Evolutionary conservation across 768 basidiomycete genomes (phyloP), one percentile per base, ranked within the genome.

Genomic region (Amanita inopinata): DNA sequence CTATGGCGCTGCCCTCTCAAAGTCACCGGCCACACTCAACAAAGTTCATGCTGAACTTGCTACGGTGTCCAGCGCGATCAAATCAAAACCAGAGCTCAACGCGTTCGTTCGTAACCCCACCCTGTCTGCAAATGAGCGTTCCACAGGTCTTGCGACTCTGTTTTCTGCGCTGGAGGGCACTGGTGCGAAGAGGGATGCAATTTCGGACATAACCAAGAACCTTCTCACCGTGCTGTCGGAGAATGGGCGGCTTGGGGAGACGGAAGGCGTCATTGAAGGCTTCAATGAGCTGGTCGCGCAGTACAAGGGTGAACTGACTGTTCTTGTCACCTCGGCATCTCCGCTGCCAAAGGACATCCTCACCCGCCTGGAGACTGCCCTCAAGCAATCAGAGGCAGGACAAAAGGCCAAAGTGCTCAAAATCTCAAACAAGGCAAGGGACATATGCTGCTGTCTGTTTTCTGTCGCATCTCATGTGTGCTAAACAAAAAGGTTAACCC

Each of bases 401-500:
- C 80, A 86, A 64, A 70, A 81, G 52, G 87, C 90, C 25, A 98
- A 97, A 70, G 70, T 77, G 11, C 59, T 99, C 52, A 93, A 92
- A 65, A 63, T 99, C 44, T 71, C 77, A 49, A 96, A 98, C 77
- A 93, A 93, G 78, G 91, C 84, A 50, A 47, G 73, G 55, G 2
- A 2, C 32, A 18, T 47, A 30, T 24, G 14, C 19, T 46, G 30
- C 30, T 39, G 18, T 6, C 38, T 11, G 20, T 12, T 9, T 32
- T 11, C 24, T 24, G 31, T 40, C n/a, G 1, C 31, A 49, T 41
- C 52, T 38, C 39, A 23, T 46, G n/a, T n/a, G n/a, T n/a, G n/a
- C n/a, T n/a, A n/a, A n/a, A n/a, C n/a, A n/a, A 41, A 33, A 47
- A 94, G 91, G 85, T 97, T 56, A 92, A 97, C 70, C 80, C 91